phyloP scores from a whole-genome alignment of 2,329 filamentous ascomycete species.

The Fusarium mexicanum region DNA sequence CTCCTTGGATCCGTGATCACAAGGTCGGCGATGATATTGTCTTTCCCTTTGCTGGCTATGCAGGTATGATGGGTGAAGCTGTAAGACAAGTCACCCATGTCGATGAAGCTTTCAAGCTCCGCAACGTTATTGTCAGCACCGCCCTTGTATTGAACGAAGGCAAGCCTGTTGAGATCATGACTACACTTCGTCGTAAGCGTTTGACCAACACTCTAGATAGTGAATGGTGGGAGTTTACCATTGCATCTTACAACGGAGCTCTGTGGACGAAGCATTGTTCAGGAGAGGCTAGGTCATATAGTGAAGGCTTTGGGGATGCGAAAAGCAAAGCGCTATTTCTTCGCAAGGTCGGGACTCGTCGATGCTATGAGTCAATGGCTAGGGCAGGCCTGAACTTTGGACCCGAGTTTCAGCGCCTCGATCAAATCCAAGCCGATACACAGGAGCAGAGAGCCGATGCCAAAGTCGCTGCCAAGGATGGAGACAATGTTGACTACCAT shows the following conservation, averaged over 20 bases:
- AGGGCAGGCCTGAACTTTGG: background rate
- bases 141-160: background rate
- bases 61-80: background rate
- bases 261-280: background rate
- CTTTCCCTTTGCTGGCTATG: background rate
- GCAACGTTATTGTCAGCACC: background rate
- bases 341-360: background rate
- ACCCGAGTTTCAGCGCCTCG: background rate
- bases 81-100: background rate
- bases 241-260: background rate
- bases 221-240: slow-evolving; percentile 1
- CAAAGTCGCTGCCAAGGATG: background rate
- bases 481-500: background rate
- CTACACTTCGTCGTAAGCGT: background rate
- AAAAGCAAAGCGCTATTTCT: background rate
- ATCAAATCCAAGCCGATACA: background rate
- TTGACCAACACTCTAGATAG: slow-evolving; percentile 3
- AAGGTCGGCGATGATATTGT: background rate
- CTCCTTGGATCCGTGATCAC: slow-evolving; percentile 1
- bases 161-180: background rate
- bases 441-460: background rate
- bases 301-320: background rate
- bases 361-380: slow-evolving; percentile 1
- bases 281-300: background rate
- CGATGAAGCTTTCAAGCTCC: background rate